Evolutionary conservation across 2,329 filamentous ascomycete genomes (phyloP), one percentile per base, ranked within the genome.

Genomic region (Sporothrix dimorphospora): DNA sequence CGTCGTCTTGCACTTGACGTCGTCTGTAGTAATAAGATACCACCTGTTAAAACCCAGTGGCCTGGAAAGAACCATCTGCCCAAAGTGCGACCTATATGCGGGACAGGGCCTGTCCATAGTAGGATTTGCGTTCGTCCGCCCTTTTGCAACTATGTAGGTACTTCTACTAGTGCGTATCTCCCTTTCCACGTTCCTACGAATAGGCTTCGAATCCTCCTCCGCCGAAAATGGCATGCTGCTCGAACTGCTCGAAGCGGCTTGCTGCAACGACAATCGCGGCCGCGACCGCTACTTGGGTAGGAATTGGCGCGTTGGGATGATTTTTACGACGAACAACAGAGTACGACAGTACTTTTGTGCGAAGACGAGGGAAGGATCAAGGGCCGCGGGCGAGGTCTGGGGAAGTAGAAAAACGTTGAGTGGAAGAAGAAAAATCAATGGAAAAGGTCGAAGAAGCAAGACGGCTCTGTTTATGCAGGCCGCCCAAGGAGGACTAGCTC

Each of bases 221-320:
- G 30, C 47, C 19, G 30, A 51, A 51, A 51, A 51, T 51, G 47
- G 47, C 5, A 51, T 51, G 19, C 19, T 21, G 47, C 19, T 51
- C 47, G 42, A 47, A 5, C 19, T 21, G 47, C 19, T 51, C 47
- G 42, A 47, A 5, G 12, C 24, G 51, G 51, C 24, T 59, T 59
- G 14, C 19, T 59, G 30, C 30, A 61, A 40, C 30, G 7, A 21
- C 16, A 61, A 61, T 21, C 16, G 6, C 57, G 57, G 30, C 57
- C 57, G 4, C 30, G 57, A 61, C 57, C 30, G 57, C 57, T 61
- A 40, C 5, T 61, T 61, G 57, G 57, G 57, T 61, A 40, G 30
- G 30, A 61, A 40, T 40, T 24, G n/a, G 49, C 45, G 19, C 5
- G n/a, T 1, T 9, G 21, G 49, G 49, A 53, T 24, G 49, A 21